phyloP scores from a whole-genome alignment of 2,329 filamentous ascomycete genomes.

The Cercospora brassicicola region DNA sequence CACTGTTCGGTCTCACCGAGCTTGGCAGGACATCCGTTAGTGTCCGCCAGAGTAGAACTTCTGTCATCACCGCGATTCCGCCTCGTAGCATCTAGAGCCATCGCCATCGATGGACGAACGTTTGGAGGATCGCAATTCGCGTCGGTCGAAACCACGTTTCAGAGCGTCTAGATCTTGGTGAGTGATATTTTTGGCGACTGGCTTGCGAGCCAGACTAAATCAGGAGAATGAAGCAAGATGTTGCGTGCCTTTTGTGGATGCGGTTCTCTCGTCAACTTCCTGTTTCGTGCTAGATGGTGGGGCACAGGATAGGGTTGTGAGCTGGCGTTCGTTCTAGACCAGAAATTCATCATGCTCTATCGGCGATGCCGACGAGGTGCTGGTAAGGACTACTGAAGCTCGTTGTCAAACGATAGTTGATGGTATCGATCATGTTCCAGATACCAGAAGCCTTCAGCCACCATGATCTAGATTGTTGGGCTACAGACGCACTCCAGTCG shows the following conservation, averaged over 20 bases:
- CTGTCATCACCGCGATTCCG: background rate
- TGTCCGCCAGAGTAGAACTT: background rate
- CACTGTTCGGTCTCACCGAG: slow-evolving; percentile 5
- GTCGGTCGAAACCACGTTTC: background rate
- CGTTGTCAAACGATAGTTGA: background rate
- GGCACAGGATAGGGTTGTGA: background rate
- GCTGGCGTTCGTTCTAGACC: background rate
- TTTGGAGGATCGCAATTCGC: background rate
- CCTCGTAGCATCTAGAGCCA: background rate
- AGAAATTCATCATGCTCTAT: background rate
- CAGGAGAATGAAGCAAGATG: background rate
- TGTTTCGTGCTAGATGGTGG: background rate
- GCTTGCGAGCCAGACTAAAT: background rate
- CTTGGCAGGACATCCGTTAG: slow-evolving; percentile 7
- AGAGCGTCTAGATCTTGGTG: background rate
- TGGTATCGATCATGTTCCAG: background rate
- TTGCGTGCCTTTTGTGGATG: background rate
- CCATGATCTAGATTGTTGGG: background rate
- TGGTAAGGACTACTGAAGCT: background rate
- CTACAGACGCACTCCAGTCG: background rate
- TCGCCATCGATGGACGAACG: background rate
- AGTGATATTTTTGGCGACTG: background rate
- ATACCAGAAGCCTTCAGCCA: background rate
- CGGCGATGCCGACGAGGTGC: background rate
- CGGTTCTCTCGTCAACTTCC: background rate